Evolutionary conservation across 495 filamentous ascomycete species (phyloP), one percentile per base, ranked within the genome.

Genomic region (Penicillium bialowiezense): DNA sequence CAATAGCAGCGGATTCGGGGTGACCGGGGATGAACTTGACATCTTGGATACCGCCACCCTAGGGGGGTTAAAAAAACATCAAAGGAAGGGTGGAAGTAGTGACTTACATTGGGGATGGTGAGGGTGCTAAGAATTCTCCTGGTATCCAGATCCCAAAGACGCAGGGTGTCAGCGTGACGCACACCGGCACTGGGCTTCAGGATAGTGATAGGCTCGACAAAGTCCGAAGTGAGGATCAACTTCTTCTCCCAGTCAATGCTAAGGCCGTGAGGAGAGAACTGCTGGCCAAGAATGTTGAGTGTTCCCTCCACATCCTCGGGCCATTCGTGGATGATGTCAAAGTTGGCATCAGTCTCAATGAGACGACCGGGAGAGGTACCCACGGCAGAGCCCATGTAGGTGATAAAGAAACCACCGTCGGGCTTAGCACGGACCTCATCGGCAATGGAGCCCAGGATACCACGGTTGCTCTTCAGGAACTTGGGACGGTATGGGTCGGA

Each of bases 21-120:
- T 85, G 81, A 7, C 78, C 77, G 3, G 81, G 82, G 54, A 84
- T 85, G 64, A 81, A 82, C 59, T 84, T 84, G 60, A 83, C 79
- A 54, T 85, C 81, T 65, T 85, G 79, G 48, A 84, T 84, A 37
- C 81, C 81, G 32, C 72, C 72, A 12, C 81, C 78, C 72, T 77
- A 43, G 20, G 26, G 15, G 28, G 15, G 21, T 38, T 33, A 10
- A 21, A 7, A 14, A 41, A 40, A 36, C 10, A 10, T 52, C 14
- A 34, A 10, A 3, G 14, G 1, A 10, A 1, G 3, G 33, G 8
- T 20, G 2, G 1, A 9, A 6, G 3, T 1, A 2, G 4, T 19
- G 21, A 60, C 76, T 55, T 57, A 79, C 78, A 44, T 79, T 59
- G 18, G 82, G 81, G 52, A 85, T 84, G 23, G 76, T 81, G 54